phyloP scores from a whole-genome alignment of 1,284 basidiomycete genomes.

The Vanrija pseudolonga region DNA sequence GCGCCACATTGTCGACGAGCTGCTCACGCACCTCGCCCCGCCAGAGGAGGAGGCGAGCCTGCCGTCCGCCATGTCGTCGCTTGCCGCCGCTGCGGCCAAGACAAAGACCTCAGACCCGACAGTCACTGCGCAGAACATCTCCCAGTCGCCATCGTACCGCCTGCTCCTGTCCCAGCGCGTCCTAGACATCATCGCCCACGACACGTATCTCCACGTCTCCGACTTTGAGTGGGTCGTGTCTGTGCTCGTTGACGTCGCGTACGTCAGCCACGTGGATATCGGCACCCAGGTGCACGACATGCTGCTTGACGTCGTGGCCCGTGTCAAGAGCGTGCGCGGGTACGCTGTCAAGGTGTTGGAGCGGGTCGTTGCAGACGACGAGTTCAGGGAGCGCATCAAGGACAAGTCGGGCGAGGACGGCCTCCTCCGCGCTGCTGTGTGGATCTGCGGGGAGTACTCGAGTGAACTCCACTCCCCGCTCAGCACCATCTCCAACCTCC shows the following conservation, averaged over 20 bases:
- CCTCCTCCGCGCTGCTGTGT: constrained; percentile 85
- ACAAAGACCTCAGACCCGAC: constrained; percentile 18
- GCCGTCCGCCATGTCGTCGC: constrained; percentile 33
- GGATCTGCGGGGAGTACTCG: constrained; percentile 87
- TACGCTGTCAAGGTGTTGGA: constrained; percentile 80
- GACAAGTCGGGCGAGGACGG: constrained; percentile 66
- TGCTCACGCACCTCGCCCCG: constrained; percentile 78
- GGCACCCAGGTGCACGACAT: constrained; percentile 73
- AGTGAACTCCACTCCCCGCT: constrained; percentile 33
- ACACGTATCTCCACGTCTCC: constrained; percentile 78
- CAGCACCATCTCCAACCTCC: constrained; percentile 58
- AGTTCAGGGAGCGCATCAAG: constrained; percentile 55
- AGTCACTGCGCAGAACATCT: constrained; percentile 34
- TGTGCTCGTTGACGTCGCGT: constrained; percentile 82
- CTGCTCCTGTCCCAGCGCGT: constrained; percentile 74
- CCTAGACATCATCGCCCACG: constrained; percentile 73
- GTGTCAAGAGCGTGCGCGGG: constrained; percentile 70
- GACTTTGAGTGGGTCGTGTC: constrained; percentile 98
- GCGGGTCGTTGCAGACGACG: constrained; percentile 71
- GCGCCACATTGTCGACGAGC: constrained; percentile 80
- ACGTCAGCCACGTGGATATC: constrained; percentile 73
- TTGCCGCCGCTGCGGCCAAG: constrained; percentile 26
- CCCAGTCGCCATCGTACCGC: constrained; percentile 70
- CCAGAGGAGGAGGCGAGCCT: constrained; percentile 51
- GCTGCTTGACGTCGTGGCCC: constrained; percentile 78